Evolutionary conservation across 306 rosid genomes (phyloP).

Genomic region (Lupinus albus): DNA sequence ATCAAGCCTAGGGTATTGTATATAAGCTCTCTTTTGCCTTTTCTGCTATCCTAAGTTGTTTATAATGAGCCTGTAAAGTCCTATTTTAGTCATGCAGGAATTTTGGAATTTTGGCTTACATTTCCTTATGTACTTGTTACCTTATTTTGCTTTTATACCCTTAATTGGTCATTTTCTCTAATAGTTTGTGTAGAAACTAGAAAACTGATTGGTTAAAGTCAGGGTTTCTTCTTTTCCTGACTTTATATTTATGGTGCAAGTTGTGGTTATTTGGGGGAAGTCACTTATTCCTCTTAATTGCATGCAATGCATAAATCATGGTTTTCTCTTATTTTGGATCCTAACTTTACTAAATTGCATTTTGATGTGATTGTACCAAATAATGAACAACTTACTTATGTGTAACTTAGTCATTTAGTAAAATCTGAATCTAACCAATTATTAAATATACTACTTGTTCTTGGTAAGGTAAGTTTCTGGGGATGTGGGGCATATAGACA

Average conservation of each 20-base stretch:
- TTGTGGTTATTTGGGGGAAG: too few relatives aligned
- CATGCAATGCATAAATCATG: too few relatives aligned
- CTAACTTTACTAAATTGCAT: too few relatives aligned
- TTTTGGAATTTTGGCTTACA: conserved; percentile 36
- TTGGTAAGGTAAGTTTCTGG: too few relatives aligned
- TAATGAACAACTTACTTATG: too few relatives aligned
- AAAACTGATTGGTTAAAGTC: conserved; percentile 20
- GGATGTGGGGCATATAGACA: too few relatives aligned
- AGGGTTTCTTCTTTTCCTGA: conserved; percentile 34
- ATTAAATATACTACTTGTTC: too few relatives aligned
- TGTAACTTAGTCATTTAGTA: too few relatives aligned
- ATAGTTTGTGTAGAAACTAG: conserved; percentile 34
- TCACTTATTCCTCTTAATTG: too few relatives aligned
- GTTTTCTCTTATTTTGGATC: too few relatives aligned
- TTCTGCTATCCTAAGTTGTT: conserved; percentile 35
- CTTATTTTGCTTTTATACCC: conserved; percentile 12
- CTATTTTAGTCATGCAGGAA: conserved; percentile 29
- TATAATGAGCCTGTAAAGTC: conserved; percentile 53
- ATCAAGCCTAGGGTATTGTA: conserved; percentile 40
- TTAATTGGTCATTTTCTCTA: neutral
- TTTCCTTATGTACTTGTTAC: conserved; percentile 32
- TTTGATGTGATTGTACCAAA: too few relatives aligned
- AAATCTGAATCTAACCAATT: too few relatives aligned
- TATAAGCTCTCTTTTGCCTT: conserved; percentile 36
- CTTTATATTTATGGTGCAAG: neutral